Evolutionary conservation across 805 yeast genomes (phyloP).

Genomic region (Maudiozyma pseudohumilis): DNA sequence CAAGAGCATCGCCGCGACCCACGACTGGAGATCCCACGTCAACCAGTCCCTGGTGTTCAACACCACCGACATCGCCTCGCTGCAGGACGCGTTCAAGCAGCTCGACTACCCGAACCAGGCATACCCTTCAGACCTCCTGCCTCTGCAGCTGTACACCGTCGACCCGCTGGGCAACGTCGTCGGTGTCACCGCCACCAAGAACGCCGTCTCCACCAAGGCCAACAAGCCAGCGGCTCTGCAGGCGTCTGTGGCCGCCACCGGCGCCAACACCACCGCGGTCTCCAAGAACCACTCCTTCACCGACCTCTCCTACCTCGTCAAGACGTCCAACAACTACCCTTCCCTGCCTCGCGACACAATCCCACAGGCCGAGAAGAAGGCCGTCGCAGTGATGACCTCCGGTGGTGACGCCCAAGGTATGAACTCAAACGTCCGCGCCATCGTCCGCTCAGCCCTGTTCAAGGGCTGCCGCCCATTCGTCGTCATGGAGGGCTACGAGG

Average conservation of each 20-base stretch:
- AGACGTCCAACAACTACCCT: slow-evolving; percentile 14
- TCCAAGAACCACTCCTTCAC: slow-evolving; percentile 19
- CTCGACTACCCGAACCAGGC: slow-evolving; percentile 38
- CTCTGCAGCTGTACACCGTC: slow-evolving; percentile 62
- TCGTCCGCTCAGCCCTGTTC: slow-evolving; percentile 56
- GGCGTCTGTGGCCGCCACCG: slow-evolving; percentile 6
- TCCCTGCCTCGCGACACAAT: slow-evolving; percentile 12
- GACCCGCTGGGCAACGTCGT: slow-evolving; percentile 80
- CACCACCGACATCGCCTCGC: slow-evolving; percentile 23
- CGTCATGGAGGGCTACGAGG: slow-evolving; percentile 66
- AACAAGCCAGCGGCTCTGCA: slow-evolving; percentile 10
- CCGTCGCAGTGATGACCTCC: slow-evolving; percentile 70
- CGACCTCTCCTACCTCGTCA: slow-evolving; percentile 14
- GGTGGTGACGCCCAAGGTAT: slow-evolving; percentile 81
- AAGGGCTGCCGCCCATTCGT: slow-evolving; percentile 59
- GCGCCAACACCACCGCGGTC: not conserved
- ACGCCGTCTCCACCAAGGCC: slow-evolving; percentile 44
- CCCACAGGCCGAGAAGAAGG: slow-evolving; percentile 20
- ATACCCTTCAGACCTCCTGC: slow-evolving; percentile 63
- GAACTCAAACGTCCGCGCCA: slow-evolving; percentile 69
- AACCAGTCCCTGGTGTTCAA: slow-evolving; percentile 31
- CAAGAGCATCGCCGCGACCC: slow-evolving; percentile 9
- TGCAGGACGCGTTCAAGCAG: slow-evolving; percentile 22
- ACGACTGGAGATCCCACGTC: slow-evolving; percentile 44
- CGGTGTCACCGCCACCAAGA: slow-evolving; percentile 61